Conservation (phyloP, 2,329 filamentous ascomycete species). For the Chrysoporthe austroafricana region DNA sequence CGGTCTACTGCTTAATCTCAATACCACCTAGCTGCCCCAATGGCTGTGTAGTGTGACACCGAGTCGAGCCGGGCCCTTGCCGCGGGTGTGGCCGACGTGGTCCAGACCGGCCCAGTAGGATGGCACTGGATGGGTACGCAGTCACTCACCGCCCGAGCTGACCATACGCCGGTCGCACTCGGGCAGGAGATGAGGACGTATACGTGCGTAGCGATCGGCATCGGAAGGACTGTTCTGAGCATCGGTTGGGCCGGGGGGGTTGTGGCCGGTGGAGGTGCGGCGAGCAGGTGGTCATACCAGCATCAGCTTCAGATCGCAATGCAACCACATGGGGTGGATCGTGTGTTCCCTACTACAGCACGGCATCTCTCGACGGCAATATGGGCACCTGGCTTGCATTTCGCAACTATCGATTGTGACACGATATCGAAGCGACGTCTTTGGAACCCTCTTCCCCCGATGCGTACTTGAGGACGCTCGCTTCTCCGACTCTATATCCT, state of each 20-base stretch:
- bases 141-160: neutral
- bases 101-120: neutral
- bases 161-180: neutral
- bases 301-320: neutral
- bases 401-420: no score
- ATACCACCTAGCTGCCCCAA: neutral
- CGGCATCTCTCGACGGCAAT: neutral
- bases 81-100: neutral
- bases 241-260: neutral
- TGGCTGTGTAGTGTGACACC: slow-evolving; percentile 12
- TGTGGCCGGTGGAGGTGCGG: neutral
- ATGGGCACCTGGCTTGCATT: no score
- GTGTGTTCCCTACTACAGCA: neutral
- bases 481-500: neutral
- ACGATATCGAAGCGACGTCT: neutral
- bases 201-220: neutral
- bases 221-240: neutral
- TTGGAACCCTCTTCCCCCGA: neutral
- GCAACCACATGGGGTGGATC: neutral
- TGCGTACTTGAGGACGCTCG: neutral
- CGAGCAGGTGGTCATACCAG: neutral
- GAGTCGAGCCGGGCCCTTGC: neutral
- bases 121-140: neutral
- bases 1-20: neutral
- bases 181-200: neutral